Evolutionary conservation across 2,329 filamentous ascomycete species (phyloP).

Genomic region (Nigrograna mackinnonii): DNA sequence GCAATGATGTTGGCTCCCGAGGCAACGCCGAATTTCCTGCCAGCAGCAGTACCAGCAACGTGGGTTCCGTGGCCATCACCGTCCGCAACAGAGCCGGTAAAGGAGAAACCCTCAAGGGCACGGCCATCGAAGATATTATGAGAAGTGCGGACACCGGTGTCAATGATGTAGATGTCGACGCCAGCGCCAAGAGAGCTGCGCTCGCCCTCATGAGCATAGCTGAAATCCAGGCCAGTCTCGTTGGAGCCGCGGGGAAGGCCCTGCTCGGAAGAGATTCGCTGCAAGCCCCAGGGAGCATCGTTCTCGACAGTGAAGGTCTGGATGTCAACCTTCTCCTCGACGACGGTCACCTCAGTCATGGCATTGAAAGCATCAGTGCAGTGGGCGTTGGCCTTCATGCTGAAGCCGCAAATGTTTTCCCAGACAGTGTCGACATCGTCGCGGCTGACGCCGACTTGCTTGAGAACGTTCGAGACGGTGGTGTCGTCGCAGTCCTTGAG

Average conservation of each 20-base stretch:
- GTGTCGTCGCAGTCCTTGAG: no score
- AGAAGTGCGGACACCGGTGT: conserved; percentile 51
- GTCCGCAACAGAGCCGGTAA: conserved; percentile 38
- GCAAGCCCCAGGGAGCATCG: conserved; percentile 51
- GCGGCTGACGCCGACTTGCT: no score
- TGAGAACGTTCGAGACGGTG: no score
- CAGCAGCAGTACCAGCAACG: conserved; percentile 50
- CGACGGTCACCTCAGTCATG: conserved; percentile 44
- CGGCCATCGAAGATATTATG: conserved; percentile 51
- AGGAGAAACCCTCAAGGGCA: conserved; percentile 45
- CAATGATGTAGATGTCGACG: conserved; percentile 55
- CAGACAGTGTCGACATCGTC: no score
- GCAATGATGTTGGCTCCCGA: conserved; percentile 52
- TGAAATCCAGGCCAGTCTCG: conserved; percentile 36
- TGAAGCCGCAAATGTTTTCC: no score
- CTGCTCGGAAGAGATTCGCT: conserved; percentile 45
- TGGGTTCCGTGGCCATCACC: conserved; percentile 55
- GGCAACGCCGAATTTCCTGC: conserved; percentile 50
- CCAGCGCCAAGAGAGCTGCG: conserved; percentile 39
- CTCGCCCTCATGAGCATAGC: conserved; percentile 44
- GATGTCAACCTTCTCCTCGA: conserved; percentile 46
- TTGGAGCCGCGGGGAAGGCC: conserved; percentile 36
- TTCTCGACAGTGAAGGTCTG: conserved; percentile 31
- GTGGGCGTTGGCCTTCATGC: conserved; percentile 44
- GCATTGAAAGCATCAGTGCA: conserved; percentile 42